Base-by-base conservation (phyloP, 2,329 filamentous ascomycete species). In the Massarina eburnea region DNA sequence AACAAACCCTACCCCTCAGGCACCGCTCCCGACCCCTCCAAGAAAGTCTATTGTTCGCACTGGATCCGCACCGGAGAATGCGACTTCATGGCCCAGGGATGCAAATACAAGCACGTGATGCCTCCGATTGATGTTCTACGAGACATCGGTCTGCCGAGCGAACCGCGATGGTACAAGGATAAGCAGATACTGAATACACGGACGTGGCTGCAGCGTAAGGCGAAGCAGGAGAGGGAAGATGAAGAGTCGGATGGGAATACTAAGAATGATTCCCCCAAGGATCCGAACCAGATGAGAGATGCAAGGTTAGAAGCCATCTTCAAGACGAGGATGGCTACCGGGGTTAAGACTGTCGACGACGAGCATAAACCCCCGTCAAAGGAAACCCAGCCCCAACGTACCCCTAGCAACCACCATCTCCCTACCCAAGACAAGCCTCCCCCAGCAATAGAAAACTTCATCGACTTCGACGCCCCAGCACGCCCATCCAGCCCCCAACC, bases 31-130 rank as follows among this genome's bases (percentile, higher is more conserved):
- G 68, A 74, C 9, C 62, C 61, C 4, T 68, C 71, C 5, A 82
- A 80, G 59, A 95, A 95, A 66, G 74, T 86, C 19, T 95, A 87
- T 69, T 96, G 91, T 71, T 89, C 90, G 47, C 89, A 92, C 69
- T 96, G 91, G 91, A 85, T 96, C 43, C 85, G 89, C 58, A 85
- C 88, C 47, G 91, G 90, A 17, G 83, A 88, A 34, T 96, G 91
- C 66, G 87, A 87, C 51, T 96, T 89, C 67, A 84, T 81, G 3
- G 89, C 95, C 66, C 85, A 91, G 62, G 91, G 91, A 0, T 96
- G 91, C 73, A 83, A 85, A 54, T 96, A 84, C 76, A 92, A 91
- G 73, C 91, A 96, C 67, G 88, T 94, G 66, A 95, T 96, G 87
- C 91, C 91, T 0, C 83, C 91, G 53, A 76, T 76, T 40, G 73